Evolutionary conservation across 1,139 yeast genomes (phyloP).

Genomic region (Hansenula lynferdii): DNA sequence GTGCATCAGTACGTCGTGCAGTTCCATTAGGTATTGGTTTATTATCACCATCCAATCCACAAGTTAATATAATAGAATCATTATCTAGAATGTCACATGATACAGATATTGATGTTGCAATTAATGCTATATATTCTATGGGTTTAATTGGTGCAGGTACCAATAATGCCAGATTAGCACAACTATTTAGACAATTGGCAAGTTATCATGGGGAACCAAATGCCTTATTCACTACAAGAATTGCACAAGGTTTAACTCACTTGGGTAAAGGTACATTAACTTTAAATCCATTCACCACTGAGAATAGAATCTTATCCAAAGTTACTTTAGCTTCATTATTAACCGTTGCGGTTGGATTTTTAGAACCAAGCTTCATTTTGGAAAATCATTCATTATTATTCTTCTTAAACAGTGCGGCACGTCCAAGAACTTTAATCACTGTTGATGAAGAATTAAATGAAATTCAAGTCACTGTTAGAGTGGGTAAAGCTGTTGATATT

Average conservation of each 20-base stretch:
- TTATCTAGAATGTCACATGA: conserved; percentile 96
- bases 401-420: conserved; percentile 83
- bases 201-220: conserved; percentile 91
- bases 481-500: conserved; percentile 97
- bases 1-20: conserved; percentile 84
- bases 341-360: conserved; percentile 77
- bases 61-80: conserved; percentile 96
- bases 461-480: conserved; percentile 91
- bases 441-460: conserved; percentile 79
- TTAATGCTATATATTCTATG: conserved; percentile 94
- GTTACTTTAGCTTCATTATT: conserved; percentile 87
- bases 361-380: conserved; percentile 68
- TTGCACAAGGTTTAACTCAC: conserved; percentile 93
- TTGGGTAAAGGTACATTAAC: conserved; percentile 93
- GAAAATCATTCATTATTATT: conserved; percentile 80
- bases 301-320: conserved; percentile 81
- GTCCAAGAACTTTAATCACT: conserved; percentile 91
- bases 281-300: conserved; percentile 84
- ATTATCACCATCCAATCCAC: conserved; percentile 90
- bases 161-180: conserved; percentile 96
- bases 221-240: conserved; percentile 85
- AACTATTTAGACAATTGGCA: conserved; percentile 89
- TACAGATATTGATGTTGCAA: conserved; percentile 90
- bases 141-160: conserved; percentile 99
- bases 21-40: conserved; percentile 98